These are phyloP conservation scores for Rhynchospora pubera DNA, from an alignment of 176 grass and related monocot species.

Conservation along the genomic window DNA sequence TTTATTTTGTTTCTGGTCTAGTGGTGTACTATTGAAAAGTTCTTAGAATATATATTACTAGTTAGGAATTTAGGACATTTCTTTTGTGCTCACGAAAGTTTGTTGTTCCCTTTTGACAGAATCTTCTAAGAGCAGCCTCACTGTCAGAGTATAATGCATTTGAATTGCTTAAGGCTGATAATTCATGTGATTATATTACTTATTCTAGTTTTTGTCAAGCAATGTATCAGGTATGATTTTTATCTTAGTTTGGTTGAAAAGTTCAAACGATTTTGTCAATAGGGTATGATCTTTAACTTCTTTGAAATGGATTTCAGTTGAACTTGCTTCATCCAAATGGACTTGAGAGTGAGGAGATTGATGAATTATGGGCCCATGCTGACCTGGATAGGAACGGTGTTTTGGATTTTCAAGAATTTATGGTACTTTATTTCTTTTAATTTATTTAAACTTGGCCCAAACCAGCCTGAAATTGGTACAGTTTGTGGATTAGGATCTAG, in stretches of 20 bases:
- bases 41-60: constrained; percentile 5
- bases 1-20: constrained; percentile 17
- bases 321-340: constrained; percentile 54
- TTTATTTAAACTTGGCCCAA: not conserved
- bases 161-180: constrained; percentile 72
- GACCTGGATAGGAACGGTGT: constrained; percentile 51
- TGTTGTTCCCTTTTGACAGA: constrained; percentile 35
- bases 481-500: too few relatives aligned
- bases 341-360: constrained; percentile 56
- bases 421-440: constrained; percentile 30
- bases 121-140: constrained; percentile 56
- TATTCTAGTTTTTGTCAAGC: constrained; percentile 72
- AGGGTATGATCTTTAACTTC: not conserved
- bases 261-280: not conserved
- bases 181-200: constrained; percentile 56
- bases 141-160: constrained; percentile 70
- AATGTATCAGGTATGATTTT: constrained; percentile 55
- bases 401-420: constrained; percentile 69
- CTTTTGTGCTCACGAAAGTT: constrained; percentile 32
- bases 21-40: constrained; percentile 27
- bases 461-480: not conserved
- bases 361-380: constrained; percentile 59
- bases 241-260: not conserved
- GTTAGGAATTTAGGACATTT: constrained; percentile 11
- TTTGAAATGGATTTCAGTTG: constrained; percentile 38